Base-by-base conservation (phyloP, 768 basidiomycete genomes). In the Phylloporus sp. region DNA sequence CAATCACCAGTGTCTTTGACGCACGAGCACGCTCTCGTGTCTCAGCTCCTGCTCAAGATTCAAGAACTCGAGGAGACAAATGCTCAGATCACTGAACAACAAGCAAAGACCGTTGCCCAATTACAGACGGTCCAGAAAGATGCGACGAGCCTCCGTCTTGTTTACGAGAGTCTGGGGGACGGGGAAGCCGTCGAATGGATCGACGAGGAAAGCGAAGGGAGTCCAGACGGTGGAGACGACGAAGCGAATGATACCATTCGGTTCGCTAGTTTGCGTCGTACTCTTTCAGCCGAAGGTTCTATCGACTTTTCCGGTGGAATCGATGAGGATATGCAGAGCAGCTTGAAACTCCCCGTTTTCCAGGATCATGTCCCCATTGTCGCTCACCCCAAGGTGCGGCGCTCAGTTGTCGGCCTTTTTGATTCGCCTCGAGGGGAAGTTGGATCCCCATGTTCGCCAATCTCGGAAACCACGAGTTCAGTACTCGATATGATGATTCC, bases 11-110 rank as follows among this genome's bases (percentile, higher is more conserved):
- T 53, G 42, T 42, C 52, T 29, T 36, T 51, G 28, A 54, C 52
- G 7, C 59, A 57, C 15, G 70, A 83, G 64, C 79, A 73, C 53
- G 69, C 64, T 53, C 71, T 91, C 42, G 76, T 90, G n/a, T 71
- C 79, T 9, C 82, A 87, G 60, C 76, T 91, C 7, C 66, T 90
- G 34, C 59, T 69, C 14, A 91, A 91, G 67, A 85, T 91, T 41
- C 72, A 75, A 38, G 88, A 91, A 60, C 73, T 91, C 1, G 86
- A 91, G 57, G 75, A 81, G 31, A 78, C 85, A 3, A 91, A 91
- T 54, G 52, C 68, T 7, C 76, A 78, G 45, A 88, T 91, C 33
- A 69, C 79, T 18, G 69, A 74, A 46, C 80, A 85, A 51, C 88
- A 90, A 59, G 64, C 63, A 2, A 75, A 78, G 54, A 88, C 87